phyloP scores from a whole-genome alignment of 169 alveolate species.

The Eimeria necatrix region DNA sequence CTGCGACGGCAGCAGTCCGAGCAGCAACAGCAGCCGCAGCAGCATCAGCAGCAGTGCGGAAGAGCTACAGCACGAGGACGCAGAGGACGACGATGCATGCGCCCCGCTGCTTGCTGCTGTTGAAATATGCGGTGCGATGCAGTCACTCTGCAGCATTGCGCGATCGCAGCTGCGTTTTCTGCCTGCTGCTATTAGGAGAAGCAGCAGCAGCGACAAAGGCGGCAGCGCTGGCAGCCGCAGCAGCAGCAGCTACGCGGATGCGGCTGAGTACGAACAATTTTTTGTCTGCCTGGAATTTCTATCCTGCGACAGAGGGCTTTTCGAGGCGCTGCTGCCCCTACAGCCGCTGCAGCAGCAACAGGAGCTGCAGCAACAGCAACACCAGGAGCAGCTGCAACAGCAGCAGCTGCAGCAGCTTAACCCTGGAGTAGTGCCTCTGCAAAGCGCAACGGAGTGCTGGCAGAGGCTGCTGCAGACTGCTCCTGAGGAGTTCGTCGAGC shows the following conservation, averaged over 20 bases:
- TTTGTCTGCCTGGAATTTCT: slow-evolving; percentile 39
- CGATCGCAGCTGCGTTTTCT: slow-evolving; percentile 70
- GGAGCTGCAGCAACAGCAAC: slow-evolving; percentile 23
- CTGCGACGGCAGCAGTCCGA: slow-evolving; percentile 46
- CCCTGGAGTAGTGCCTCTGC: slow-evolving; percentile 64
- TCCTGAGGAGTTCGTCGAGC: slow-evolving; percentile 4
- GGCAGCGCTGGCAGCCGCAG: slow-evolving; percentile 1
- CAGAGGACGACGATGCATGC: slow-evolving; percentile 71
- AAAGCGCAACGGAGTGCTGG: slow-evolving; percentile 61
- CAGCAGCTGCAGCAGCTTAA: slow-evolving; percentile 7
- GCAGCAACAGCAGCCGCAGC: slow-evolving; percentile 38
- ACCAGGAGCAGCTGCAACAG: slow-evolving; percentile 51
- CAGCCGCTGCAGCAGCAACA: slow-evolving; percentile 37
- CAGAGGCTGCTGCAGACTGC: slow-evolving; percentile 20
- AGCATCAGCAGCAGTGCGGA: slow-evolving; percentile 33
- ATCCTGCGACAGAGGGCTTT: background rate
- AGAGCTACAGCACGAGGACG: slow-evolving; percentile 66
- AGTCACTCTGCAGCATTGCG: slow-evolving; percentile 63
- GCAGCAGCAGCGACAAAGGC: slow-evolving; percentile 8
- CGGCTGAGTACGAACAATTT: slow-evolving; percentile 12
- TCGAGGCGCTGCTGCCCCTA: slow-evolving; percentile 36
- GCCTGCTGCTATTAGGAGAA: slow-evolving; percentile 46
- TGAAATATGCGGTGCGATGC: slow-evolving; percentile 79
- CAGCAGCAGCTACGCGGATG: background rate
- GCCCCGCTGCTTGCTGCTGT: slow-evolving; percentile 76